Base-by-base conservation (phyloP, 2,329 filamentous ascomycete genomes). In the Aspergillus thermomutatus region DNA sequence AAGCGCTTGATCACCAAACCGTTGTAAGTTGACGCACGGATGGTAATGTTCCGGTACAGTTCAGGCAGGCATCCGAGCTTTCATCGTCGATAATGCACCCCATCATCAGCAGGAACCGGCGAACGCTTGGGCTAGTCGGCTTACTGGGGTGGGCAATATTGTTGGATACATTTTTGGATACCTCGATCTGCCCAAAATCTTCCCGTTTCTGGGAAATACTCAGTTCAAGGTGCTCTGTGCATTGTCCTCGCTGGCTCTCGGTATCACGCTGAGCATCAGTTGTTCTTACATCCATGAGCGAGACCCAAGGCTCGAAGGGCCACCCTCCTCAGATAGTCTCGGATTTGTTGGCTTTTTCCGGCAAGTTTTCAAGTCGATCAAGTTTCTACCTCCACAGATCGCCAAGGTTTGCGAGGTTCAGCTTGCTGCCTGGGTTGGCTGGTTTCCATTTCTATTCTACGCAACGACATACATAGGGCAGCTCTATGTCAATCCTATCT, bases 361-460 rank as follows among this genome's bases (percentile, higher is more conserved):
- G 62, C 84, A 86, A 65, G 86, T 96, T 2, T 87, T 89, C 71
- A 83, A 81, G 50, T 92, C 92, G 0, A 89, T 96, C 61, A 85
- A 83, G 66, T 83, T 87, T 41, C 80, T 97, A 6, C 92, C 93
- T 1, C 87, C 87, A 0, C 92, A 96, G 73, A 91, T 94, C 62
- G 83, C 83, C 60, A 87, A 85, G 61, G 91, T 97, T 40, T 97
- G 92, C 69, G 78, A 87, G 62, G 88, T 92, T 0, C 90, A 94
- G 70, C 86, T 93, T 65, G 92, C 87, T 59, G 91, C 91, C 4
- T 97, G 92, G 92, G 87, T 97, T 55, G 93, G 91, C 52, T 97
- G 93, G 85, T 97, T 97, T 67, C 92, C 92, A 1, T 92, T 96
- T 72, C 82, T 97, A 2, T 97, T 96, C 77, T 97, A 97, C 78